Conservation (phyloP, 2,329 filamentous ascomycete genomes). For the Ophiostoma sp. region DNA sequence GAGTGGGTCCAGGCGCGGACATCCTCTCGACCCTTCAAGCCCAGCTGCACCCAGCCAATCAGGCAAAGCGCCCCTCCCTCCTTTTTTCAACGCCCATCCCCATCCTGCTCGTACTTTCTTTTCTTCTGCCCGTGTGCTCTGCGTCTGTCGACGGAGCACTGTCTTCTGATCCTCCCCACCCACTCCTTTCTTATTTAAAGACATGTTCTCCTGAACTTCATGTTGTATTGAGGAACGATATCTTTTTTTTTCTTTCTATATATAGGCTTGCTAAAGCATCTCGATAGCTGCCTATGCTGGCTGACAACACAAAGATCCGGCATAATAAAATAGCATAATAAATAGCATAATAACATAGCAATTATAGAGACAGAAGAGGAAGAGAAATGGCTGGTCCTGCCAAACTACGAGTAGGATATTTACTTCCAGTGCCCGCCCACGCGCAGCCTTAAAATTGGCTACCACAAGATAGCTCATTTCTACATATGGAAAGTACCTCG, state of each 20-base stretch:
- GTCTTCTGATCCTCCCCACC: not conserved
- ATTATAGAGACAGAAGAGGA: not conserved
- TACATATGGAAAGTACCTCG: conserved; percentile 7
- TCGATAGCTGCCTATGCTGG: no score
- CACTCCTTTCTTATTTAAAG: not conserved
- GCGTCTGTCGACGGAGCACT: not conserved
- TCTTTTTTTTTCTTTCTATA: not conserved
- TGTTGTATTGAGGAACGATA: not conserved
- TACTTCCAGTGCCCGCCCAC: not conserved
- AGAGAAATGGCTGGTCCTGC: not conserved
- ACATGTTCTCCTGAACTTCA: not conserved
- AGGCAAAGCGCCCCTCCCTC: conserved; percentile 10
- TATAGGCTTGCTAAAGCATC: not conserved
- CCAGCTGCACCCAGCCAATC: conserved; percentile 19
- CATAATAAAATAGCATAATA: no score
- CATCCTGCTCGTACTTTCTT: not conserved
- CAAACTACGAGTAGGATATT: not conserved
- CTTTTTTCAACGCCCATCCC: conserved; percentile 15
- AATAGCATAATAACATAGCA: no score
- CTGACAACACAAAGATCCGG: no score
- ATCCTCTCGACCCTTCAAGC: not conserved
- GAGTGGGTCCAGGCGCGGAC: not conserved
- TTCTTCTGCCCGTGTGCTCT: not conserved
- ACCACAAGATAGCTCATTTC: conserved; percentile 10
- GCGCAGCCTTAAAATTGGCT: conserved; percentile 15